Base-by-base conservation (phyloP, 192 early-diverging fungal genomes). In the Rhizophagus sp. region DNA sequence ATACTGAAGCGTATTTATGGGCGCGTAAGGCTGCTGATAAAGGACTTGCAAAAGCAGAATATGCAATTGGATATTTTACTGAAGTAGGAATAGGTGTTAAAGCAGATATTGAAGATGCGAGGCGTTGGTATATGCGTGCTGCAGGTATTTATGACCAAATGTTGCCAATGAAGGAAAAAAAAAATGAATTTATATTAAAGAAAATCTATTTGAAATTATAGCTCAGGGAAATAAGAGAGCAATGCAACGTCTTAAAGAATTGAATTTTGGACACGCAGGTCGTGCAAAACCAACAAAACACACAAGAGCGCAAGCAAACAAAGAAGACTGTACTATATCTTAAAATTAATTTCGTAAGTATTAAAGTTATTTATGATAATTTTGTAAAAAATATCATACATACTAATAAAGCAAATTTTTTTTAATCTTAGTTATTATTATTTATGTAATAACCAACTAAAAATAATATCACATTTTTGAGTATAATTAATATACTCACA, bases 1-100 rank as follows among this genome's bases (percentile, higher is more conserved):
- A 99, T 84, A 90, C 89, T 27, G 95, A 99, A 83, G 97, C 98
- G n/a, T 99, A 97, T 81, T 85, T 96, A 79, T 99, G 98, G 98
- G 97, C 98, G 22, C 90, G 96, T 24, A 95, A 95, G 75, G 96
- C 98, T 19, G 98, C 98, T 1, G 97, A 98, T 81, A 97, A 95
- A 84, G 94, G 95, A 15, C 87, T 96, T 36, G 92, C 96, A 17
- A 97, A 97, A 85, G 98, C 97, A 19, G 97, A 99, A 83, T 99
- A 96, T 80, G 97, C 97, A 2, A 93, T 99, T 10, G 98, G 96
- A 9, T 98, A 98, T 84, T 99, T 96, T 83, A 90, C 90, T 52
- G 97, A 99, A 85, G 90, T 88, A 73, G 97, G 96, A 39, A 94
- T 98, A 65, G 98, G 98, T 41, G 91, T 94, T 1, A 83, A 87